A percentile compares a stretch with the other conserved stretches of the same genome.
These are phyloP conservation scores for Lumnitzera littorea DNA, from an alignment of 345 rosid genomes.

Conservation along the genomic window DNA sequence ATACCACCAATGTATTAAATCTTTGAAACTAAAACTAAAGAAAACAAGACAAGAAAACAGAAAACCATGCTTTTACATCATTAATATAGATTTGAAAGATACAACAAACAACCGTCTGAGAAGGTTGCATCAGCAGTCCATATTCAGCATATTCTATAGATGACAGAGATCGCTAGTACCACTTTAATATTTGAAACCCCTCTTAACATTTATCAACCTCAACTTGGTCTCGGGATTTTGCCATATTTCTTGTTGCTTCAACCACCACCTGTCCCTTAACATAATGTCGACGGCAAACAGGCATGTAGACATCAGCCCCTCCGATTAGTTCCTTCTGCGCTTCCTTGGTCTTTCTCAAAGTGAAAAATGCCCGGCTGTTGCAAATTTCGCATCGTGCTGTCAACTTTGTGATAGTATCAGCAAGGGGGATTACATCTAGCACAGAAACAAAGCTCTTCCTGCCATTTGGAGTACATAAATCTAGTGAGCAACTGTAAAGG, in stretches of 20 bases:
- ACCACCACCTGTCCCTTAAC: constrained; percentile 36
- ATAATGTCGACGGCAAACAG: constrained; percentile 80
- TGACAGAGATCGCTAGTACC: too few relatives aligned
- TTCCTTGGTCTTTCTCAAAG: constrained; percentile 60
- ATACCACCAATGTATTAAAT: too few relatives aligned
- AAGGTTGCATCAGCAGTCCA: too few relatives aligned
- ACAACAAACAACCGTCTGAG: too few relatives aligned
- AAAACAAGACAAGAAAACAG: too few relatives aligned
- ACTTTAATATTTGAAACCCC: too few relatives aligned
- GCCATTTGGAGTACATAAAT: constrained; percentile 6
- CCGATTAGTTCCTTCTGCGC: constrained; percentile 64
- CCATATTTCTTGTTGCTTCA: constrained; percentile 24
- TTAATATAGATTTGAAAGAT: too few relatives aligned
- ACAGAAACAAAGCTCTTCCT: constrained; percentile 88
- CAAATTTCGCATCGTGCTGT: constrained; percentile 82
- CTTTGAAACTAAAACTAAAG: too few relatives aligned
- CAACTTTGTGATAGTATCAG: constrained; percentile 70
- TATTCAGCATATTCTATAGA: too few relatives aligned
- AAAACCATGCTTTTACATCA: too few relatives aligned
- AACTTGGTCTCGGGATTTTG: constrained; percentile 12
- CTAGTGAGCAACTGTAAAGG: background rate
- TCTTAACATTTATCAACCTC: too few relatives aligned
- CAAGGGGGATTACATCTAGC: constrained; percentile 74
- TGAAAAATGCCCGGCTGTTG: constrained; percentile 69
- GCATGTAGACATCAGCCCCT: constrained; percentile 84